A percentile compares a stretch with the other conserved stretches of the same genome.
Evolutionary conservation across 2,329 filamentous ascomycete species (phyloP).

Genomic region (Trichoderma sp.): DNA sequence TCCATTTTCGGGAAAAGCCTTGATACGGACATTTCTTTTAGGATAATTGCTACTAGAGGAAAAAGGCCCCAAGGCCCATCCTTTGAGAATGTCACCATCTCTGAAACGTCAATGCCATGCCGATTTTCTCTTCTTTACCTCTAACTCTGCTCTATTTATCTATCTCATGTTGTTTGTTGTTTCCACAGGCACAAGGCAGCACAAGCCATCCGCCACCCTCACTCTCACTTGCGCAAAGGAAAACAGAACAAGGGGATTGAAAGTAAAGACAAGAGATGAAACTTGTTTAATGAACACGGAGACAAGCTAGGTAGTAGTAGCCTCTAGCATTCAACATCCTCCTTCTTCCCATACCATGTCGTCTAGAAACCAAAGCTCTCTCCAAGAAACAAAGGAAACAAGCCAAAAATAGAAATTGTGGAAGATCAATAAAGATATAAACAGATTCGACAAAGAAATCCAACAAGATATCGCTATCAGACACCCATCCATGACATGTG

Average conservation of each 20-base stretch:
- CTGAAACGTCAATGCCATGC: conserved; percentile 7
- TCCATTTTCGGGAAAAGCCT: not conserved
- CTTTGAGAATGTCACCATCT: not conserved
- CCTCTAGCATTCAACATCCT: conserved; percentile 24
- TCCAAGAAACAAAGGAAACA: conserved; percentile 8
- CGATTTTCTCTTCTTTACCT: conserved; percentile 20
- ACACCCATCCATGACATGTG: conserved; percentile 26
- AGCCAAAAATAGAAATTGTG: not conserved
- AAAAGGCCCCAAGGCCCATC: too few relatives aligned
- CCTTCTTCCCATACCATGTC: conserved; percentile 15
- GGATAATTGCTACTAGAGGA: too few relatives aligned
- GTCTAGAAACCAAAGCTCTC: conserved; percentile 22
- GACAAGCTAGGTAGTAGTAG: conserved; percentile 1
- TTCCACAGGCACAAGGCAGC: conserved; percentile 3
- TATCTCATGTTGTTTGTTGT: too few relatives aligned
- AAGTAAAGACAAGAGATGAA: not conserved
- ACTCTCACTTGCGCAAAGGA: not conserved
- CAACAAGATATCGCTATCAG: conserved; percentile 28
- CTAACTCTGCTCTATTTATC: not conserved
- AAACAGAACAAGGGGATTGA: not conserved
- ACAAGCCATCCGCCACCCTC: conserved; percentile 8
- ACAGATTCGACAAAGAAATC: conserved; percentile 18
- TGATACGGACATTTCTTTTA: too few relatives aligned
- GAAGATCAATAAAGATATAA: not conserved
- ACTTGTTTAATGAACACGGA: not conserved